A percentile compares a stretch with the other conserved stretches of the same genome.
Conservation (phyloP, 2,329 filamentous ascomycete genomes). For the Trichoderma atrobrunneum region DNA sequence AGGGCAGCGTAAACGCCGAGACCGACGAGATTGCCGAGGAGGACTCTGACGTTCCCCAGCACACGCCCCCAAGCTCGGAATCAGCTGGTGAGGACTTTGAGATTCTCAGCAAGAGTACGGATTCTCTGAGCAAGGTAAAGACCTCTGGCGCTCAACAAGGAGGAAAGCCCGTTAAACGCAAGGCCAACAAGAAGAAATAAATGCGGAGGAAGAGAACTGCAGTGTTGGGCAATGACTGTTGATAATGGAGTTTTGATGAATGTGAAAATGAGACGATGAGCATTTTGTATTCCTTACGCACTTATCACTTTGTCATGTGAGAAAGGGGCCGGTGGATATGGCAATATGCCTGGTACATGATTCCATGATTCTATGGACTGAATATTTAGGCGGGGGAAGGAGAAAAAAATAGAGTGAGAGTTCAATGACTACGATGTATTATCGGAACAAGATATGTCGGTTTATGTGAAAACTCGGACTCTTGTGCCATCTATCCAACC, state of each 20-base stretch:
- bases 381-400: background rate
- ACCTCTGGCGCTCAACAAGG: constrained; percentile 46
- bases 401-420: background rate
- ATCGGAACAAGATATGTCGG: background rate
- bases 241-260: background rate
- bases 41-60: constrained; percentile 47
- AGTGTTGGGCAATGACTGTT: background rate
- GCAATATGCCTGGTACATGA: background rate
- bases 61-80: constrained; percentile 54
- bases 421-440: background rate
- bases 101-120: constrained; percentile 59
- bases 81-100: constrained; percentile 62
- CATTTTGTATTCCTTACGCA: background rate
- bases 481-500: background rate
- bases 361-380: background rate
- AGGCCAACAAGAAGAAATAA: constrained; percentile 19
- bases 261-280: constrained; percentile 4
- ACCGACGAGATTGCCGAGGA: constrained; percentile 43
- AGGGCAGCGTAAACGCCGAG: constrained; percentile 33
- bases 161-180: constrained; percentile 41
- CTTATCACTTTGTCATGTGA: background rate
- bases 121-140: constrained; percentile 53
- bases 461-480: background rate
- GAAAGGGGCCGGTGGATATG: background rate
- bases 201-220: background rate